A percentile compares a stretch with the other conserved stretches of the same genome.
phyloP scores from a whole-genome alignment of 1,284 basidiomycete species.

The Tylopilus microsporus region DNA sequence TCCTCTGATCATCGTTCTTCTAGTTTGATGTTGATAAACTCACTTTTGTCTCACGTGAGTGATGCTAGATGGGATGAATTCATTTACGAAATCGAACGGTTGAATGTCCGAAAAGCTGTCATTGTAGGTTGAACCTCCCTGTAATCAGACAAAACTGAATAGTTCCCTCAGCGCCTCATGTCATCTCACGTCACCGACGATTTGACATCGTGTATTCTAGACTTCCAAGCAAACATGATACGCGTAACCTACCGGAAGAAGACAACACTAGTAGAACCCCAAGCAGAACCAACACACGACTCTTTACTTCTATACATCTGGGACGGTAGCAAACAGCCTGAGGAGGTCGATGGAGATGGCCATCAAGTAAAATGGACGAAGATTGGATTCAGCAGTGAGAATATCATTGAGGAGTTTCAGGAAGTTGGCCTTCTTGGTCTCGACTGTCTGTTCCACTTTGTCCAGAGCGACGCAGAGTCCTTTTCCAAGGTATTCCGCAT shows the following conservation, averaged over 20 bases:
- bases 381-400: slow-evolving; percentile 77
- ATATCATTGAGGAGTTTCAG: slow-evolving; percentile 75
- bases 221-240: slow-evolving; percentile 88
- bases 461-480: slow-evolving; percentile 67
- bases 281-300: slow-evolving; percentile 57
- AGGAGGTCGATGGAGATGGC: slow-evolving; percentile 48
- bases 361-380: slow-evolving; percentile 68
- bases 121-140: slow-evolving; percentile 50
- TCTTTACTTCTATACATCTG: slow-evolving; percentile 69
- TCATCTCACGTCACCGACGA: slow-evolving; percentile 83
- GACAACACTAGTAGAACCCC: slow-evolving; percentile 69
- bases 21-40: slow-evolving; percentile 88
- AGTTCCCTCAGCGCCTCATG: slow-evolving; percentile 67
- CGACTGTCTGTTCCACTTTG: slow-evolving; percentile 79
- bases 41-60: slow-evolving; percentile 72
- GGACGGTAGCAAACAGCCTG: slow-evolving; percentile 54
- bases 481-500: slow-evolving; percentile 67
- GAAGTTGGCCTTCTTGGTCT: slow-evolving; percentile 83
- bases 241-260: slow-evolving; percentile 80
- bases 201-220: slow-evolving; percentile 79
- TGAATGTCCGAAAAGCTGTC: slow-evolving; percentile 81
- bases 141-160: slow-evolving; percentile 12
- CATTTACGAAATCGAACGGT: slow-evolving; percentile 67
- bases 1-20: slow-evolving; percentile 12
- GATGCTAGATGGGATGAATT: slow-evolving; percentile 77